Conservation (phyloP, 164 flowering plant species). For the Vitis rupestris region DNA sequence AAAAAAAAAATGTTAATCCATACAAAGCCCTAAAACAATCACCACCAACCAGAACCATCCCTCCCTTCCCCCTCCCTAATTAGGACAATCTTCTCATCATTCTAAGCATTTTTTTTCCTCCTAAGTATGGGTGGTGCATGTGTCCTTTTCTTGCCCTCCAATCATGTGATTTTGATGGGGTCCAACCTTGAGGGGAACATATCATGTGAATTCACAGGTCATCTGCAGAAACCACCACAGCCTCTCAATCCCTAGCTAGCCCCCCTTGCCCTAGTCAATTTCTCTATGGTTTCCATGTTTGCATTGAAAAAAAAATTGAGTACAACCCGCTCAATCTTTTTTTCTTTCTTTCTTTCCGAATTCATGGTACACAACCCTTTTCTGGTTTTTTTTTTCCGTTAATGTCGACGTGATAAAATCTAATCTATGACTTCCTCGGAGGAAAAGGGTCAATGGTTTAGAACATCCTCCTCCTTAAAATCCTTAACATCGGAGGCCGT, state of each 20-base stretch:
- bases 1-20: background rate
- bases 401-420: no score
- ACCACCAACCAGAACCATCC: background rate
- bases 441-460: no score
- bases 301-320: no score
- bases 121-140: slow-evolving; percentile 5
- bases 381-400: no score
- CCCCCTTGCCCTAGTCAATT: background rate
- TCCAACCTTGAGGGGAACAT: slow-evolving; percentile 15
- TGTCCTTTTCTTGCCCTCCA: slow-evolving; percentile 12
- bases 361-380: no score
- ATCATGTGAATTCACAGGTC: slow-evolving; percentile 22
- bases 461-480: no score
- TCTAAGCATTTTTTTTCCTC: background rate
- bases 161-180: slow-evolving; percentile 21
- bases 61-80: background rate
- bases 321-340: no score
- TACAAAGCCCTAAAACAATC: slow-evolving; percentile 2
- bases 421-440: no score
- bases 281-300: background rate
- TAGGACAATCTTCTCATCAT: background rate
- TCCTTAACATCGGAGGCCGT: background rate
- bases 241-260: background rate
- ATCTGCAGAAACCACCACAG: background rate
- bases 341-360: no score